Evolutionary conservation across 441 rosid species (phyloP), one percentile per base, ranked within the genome.

Genomic region (Omphalea diandra): DNA sequence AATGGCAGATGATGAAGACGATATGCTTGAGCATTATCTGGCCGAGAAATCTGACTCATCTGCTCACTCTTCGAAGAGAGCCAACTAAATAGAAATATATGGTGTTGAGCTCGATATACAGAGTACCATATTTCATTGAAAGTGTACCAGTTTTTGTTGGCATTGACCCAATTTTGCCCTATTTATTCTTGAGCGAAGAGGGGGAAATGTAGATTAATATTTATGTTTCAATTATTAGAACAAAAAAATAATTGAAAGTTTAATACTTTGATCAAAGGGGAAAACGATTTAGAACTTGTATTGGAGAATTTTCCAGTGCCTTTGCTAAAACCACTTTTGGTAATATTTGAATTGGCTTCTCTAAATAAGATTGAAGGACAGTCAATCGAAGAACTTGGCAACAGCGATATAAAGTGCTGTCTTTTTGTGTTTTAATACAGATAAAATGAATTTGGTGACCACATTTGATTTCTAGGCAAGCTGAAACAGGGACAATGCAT

Each of bases 21-120:
- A 90, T 78, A 93, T 95, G 97, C 86, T 95, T 22, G 96, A 93
- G 88, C 99, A 90, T 76, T 93, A 89, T 77, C 82, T 93, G 74
- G 97, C 97, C 0, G 97, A 92, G 88, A 95, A 95, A 80, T 82
- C 93, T 36, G 96, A 90, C 71, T 70, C 86, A 11, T 85, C 90
- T 1, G 15, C 83, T 46, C 96, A 90, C 73, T 73, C 88, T 20
- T 83, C 84, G n/a, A 84, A 77, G 78, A 73, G 83, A 77, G 82
- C 78, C 72, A 79, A 57, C 67, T 79, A 67, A 74, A 56, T 20
- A 65, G 52, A 73, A 38, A 17, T n/a, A 4, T 15, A 44, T 29
- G 47, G 59, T 59, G 4, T 56, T 26, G 53, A 29, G 26, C 14
- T 35, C 5, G 31, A 40, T 7, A 22, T n/a, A 2, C 7, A n/a